These are phyloP conservation scores for Lactarius vividus DNA, from an alignment of 768 basidiomycete species.

Conservation along the genomic window DNA sequence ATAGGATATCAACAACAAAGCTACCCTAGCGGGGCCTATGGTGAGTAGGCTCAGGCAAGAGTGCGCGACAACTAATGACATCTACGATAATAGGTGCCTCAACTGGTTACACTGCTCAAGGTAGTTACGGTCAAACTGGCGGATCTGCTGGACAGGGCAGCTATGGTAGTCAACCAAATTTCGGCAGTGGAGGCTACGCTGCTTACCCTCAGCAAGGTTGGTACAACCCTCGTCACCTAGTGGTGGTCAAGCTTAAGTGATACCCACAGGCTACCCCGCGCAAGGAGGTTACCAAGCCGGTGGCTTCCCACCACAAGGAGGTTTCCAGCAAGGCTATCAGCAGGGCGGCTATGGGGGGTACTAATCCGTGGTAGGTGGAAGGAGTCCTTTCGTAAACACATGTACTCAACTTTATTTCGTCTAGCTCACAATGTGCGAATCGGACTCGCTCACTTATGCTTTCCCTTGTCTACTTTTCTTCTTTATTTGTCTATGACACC, in stretches of 20 bases:
- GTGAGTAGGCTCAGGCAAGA: slow-evolving; percentile 13
- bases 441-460: slow-evolving; percentile 17
- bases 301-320: slow-evolving; percentile 6
- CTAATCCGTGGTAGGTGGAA: slow-evolving; percentile 22
- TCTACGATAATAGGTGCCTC: slow-evolving; percentile 23
- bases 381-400: too few species aligned
- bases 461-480: slow-evolving; percentile 20
- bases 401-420: not conserved
- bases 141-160: slow-evolving; percentile 33
- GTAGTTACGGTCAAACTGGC: slow-evolving; percentile 33
- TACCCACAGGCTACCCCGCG: not conserved
- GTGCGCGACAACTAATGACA: not conserved
- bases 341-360: slow-evolving; percentile 22
- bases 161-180: slow-evolving; percentile 29
- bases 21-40: slow-evolving; percentile 35
- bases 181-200: slow-evolving; percentile 24
- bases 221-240: not conserved
- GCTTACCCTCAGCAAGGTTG: slow-evolving; percentile 17
- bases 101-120: slow-evolving; percentile 30
- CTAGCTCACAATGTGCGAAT: slow-evolving; percentile 8
- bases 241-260: not conserved
- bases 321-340: slow-evolving; percentile 26
- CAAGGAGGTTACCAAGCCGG: slow-evolving; percentile 4
- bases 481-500: slow-evolving; percentile 17
- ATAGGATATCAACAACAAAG: slow-evolving; percentile 35